These are phyloP conservation scores for Tuber borchii DNA, from an alignment of 495 filamentous ascomycete species.

Conservation along the genomic window DNA sequence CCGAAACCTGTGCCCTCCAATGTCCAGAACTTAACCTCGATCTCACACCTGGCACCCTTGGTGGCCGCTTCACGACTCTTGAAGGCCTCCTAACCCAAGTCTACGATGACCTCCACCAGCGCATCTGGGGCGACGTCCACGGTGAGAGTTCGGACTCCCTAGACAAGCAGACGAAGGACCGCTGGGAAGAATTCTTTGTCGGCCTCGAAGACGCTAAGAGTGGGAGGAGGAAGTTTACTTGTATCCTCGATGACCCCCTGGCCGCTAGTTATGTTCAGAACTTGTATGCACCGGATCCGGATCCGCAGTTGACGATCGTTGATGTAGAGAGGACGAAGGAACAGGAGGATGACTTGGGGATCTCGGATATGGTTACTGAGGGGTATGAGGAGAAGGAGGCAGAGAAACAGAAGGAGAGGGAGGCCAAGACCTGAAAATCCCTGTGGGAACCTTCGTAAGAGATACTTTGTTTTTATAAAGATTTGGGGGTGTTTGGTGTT, in stretches of 20 bases:
- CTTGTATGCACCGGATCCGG: conserved; percentile 61
- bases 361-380: conserved; percentile 87
- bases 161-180: conserved; percentile 52
- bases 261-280: conserved; percentile 92
- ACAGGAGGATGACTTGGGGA: conserved; percentile 84
- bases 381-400: conserved; percentile 62
- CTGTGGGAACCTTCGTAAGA: background rate
- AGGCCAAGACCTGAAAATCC: background rate
- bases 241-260: conserved; percentile 79
- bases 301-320: conserved; percentile 71
- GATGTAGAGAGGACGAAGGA: conserved; percentile 83
- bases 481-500: background rate
- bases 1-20: conserved; percentile 76
- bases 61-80: conserved; percentile 94
- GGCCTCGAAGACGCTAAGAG: conserved; percentile 68
- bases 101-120: conserved; percentile 72
- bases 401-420: conserved; percentile 20
- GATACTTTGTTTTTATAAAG: background rate
- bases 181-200: conserved; percentile 76
- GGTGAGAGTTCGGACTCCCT: conserved; percentile 66
- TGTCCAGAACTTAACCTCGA: conserved; percentile 78
- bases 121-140: conserved; percentile 71
- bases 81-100: conserved; percentile 93
- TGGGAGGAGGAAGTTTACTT: conserved; percentile 75
- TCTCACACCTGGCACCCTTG: conserved; percentile 84